phyloP scores from a whole-genome alignment of 1,284 basidiomycete genomes.

The Vanrija humicola region DNA sequence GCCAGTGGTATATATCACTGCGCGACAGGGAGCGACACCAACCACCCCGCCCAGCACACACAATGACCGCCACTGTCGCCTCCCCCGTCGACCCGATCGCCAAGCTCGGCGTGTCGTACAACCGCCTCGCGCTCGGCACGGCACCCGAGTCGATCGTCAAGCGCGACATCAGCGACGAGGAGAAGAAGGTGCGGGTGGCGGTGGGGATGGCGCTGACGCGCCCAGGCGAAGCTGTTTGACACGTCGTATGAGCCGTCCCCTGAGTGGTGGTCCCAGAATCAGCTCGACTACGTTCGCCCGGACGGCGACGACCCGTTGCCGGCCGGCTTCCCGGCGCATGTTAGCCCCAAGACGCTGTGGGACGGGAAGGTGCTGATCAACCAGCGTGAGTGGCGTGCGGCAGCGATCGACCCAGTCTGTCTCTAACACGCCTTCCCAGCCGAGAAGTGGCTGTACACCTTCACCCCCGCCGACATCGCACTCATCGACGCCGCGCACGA shows the following conservation, averaged over 20 bases:
- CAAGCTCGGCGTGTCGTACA: too few species aligned
- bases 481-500: conserved; percentile 19
- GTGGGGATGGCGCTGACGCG: too few species aligned
- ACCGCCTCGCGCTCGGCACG: too few species aligned
- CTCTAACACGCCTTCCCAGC: conserved; percentile 7
- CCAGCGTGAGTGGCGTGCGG: conserved; percentile 16
- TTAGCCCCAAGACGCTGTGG: conserved; percentile 17
- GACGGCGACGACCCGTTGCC: conserved; percentile 19
- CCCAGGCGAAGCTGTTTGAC: conserved; percentile 14
- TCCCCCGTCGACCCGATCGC: too few species aligned
- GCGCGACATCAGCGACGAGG: too few species aligned
- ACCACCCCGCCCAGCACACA: too few species aligned
- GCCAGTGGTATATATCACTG: too few species aligned
- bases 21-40: too few species aligned
- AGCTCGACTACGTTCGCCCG: conserved; percentile 17
- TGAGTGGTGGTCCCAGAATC: conserved; percentile 22
- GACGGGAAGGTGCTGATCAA: conserved; percentile 26
- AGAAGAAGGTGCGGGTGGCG: too few species aligned
- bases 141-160: too few species aligned
- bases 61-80: too few species aligned
- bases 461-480: conserved; percentile 19
- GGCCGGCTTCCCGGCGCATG: conserved; percentile 19
- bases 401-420: too few species aligned
- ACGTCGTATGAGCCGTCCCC: conserved; percentile 23
- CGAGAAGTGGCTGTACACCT: conserved; percentile 24